Percentiles rank a stretch among this genome's conserved stretches.
Evolutionary conservation across 2,329 filamentous ascomycete species (phyloP).

Genomic region (Cercospora sp.): DNA sequence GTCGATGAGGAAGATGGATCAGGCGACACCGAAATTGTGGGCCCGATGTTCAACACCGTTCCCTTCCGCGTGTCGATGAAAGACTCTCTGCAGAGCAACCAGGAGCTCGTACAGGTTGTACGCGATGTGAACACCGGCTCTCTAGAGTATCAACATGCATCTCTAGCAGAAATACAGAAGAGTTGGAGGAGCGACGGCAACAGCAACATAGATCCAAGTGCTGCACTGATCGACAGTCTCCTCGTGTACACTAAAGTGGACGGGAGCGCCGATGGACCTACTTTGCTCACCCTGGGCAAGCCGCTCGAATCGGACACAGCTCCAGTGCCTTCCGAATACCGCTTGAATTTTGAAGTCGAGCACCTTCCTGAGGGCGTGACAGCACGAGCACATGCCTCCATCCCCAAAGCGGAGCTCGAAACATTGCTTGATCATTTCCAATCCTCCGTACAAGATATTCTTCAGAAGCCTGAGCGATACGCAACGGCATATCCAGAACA

Average conservation of each 20-base stretch:
- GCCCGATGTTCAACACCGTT: slow-evolving; percentile 25
- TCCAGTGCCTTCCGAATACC: slow-evolving; percentile 21
- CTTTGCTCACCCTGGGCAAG: slow-evolving; percentile 11
- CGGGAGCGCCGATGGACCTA: neutral
- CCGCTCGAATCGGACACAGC: slow-evolving; percentile 19
- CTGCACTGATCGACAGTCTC: slow-evolving; percentile 20
- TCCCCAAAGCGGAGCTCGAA: slow-evolving; percentile 8
- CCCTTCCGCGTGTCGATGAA: slow-evolving; percentile 18
- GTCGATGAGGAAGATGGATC: neutral
- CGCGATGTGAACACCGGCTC: slow-evolving; percentile 13
- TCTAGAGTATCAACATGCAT: slow-evolving; percentile 21
- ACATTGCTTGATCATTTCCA: slow-evolving; percentile 16
- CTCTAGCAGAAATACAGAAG: slow-evolving; percentile 22
- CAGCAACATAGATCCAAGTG: neutral
- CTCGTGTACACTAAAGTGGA: slow-evolving; percentile 19
- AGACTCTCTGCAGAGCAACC: slow-evolving; percentile 18
- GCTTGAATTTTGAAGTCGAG: slow-evolving; percentile 22
- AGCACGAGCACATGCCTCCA: slow-evolving; percentile 16
- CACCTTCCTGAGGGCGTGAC: slow-evolving; percentile 14
- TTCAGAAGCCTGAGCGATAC: slow-evolving; percentile 16
- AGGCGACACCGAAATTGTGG: slow-evolving; percentile 16
- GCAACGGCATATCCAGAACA: slow-evolving; percentile 16
- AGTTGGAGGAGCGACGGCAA: slow-evolving; percentile 8
- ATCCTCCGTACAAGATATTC: slow-evolving; percentile 14
- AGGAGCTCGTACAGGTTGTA: slow-evolving; percentile 9